These are phyloP conservation scores for Nakazawaea populi DNA, from an alignment of 805 yeast species.

Conservation along the genomic window DNA sequence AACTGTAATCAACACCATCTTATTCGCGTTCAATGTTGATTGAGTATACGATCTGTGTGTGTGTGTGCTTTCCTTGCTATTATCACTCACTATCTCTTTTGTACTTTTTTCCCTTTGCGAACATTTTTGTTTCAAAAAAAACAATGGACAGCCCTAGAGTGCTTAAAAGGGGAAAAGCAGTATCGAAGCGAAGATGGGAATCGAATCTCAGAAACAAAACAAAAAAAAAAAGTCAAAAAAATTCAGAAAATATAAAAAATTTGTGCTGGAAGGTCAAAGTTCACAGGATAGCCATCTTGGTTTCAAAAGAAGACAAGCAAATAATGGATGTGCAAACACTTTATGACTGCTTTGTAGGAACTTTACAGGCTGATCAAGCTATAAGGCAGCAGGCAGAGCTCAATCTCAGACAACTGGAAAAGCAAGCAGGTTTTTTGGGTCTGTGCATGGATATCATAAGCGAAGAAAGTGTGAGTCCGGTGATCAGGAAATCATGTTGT, in stretches of 20 bases:
- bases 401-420: slow-evolving; percentile 52
- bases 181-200: too few species aligned
- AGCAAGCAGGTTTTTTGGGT: slow-evolving; percentile 66
- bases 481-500: slow-evolving; percentile 73
- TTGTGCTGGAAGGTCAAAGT: neutral
- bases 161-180: too few species aligned
- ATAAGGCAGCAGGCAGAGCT: slow-evolving; percentile 65
- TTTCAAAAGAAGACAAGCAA: neutral
- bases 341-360: slow-evolving; percentile 73
- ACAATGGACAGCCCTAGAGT: too few species aligned
- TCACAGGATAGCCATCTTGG: neutral
- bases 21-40: too few species aligned
- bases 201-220: too few species aligned
- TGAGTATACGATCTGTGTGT: too few species aligned
- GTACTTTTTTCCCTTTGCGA: neutral
- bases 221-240: too few species aligned
- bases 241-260: too few species aligned
- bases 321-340: slow-evolving; percentile 66
- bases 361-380: slow-evolving; percentile 61
- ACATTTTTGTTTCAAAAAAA: neutral
- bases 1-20: slow-evolving; percentile 1
- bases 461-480: slow-evolving; percentile 44
- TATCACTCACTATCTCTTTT: neutral
- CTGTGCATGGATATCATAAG: slow-evolving; percentile 76
- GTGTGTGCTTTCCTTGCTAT: neutral